Evolutionary conservation across 306 rosid species (phyloP), one percentile per base, ranked within the genome.

Genomic region (Trifolium repens): DNA sequence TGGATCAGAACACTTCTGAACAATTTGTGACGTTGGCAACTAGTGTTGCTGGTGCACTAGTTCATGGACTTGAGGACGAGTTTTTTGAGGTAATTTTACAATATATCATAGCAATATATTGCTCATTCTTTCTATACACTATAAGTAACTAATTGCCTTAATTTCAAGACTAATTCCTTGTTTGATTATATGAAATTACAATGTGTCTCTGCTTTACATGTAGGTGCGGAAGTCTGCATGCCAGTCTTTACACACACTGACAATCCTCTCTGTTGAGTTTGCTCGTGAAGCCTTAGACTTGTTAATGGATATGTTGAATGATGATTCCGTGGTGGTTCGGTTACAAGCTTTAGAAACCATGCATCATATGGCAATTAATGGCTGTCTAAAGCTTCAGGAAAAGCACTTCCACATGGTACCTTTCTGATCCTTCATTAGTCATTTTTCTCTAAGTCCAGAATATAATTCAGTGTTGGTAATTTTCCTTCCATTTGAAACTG

Each of bases 41-140:
- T 27, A 84, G 71, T 75, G 91, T 82, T 40, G 98, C 98, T 16
- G 98, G 96, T 66, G 91, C 91, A 75, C 60, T 90, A 26, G 77
- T 94, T 77, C 98, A 94, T 85, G 98, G 98, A 69, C 89, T 90
- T 53, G 98, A 94, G 85, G 98, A 94, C 83, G 98, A 91, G 85
- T 91, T 88, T 86, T 84, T 80, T 76, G 91, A 91, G 96, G 98
- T 90, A 89, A 70, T 71, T 83, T 11, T 40, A 1, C 49, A 60
- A 70, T 61, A 63, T 32, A 14, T 60, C 73, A 13, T 7, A 34
- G 26, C 35, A 50, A 22, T 79, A 39, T 65, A 16, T 49, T 64
- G 72, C 76, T 62, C 52, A 16, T 66, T 74, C 44, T 24, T 66
- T 74, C 44, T 64, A 78, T 58, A 44, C 43, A 2, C 37, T 53